Evolutionary conservation across 148 eudicot species (phyloP), one percentile per base, ranked within the genome.

Genomic region (Chenopodium album): DNA sequence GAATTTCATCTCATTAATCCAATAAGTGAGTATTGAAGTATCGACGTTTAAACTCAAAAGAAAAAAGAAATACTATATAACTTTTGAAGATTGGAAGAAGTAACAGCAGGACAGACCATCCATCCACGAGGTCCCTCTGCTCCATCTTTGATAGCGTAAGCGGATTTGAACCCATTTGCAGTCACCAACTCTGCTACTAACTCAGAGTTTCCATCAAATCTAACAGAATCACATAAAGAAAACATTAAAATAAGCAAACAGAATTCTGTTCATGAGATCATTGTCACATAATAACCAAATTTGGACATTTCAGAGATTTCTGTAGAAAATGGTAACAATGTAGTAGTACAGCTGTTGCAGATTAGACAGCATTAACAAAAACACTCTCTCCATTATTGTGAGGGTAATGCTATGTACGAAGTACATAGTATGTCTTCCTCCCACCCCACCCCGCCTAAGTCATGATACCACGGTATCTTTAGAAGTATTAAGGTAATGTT

Each of bases 51-150:
- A 48, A 32, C 1, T 32, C 13, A 17, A n/a, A 17, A 16, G 62
- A 56, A 3, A 14, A 56, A 56, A 56, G 62, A 14, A 56, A 17
- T 41, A 41, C 44, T 41, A 4, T 56, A 17, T 56, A 16, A 56
- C 5, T 16, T 41, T 10, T 63, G 1, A 77, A 74, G 67, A 84
- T 46, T 76, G 67, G 79, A 29, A 31, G 54, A 69, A 79, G 81
- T 23, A 23, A 23, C 23, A 67, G 82, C 47, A 56, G 83, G 17
- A 85, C 80, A 78, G 75, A 96, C 99, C 94, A 82, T 81, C 99
- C 99, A 96, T 86, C 99, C 99, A 12, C 92, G 87, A 73, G 92
- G 80, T 78, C 99, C 99, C 90, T 94, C 99, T 68, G 99, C 98
- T 79, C 99, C 99, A 78, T 96, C 99, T 92, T 92, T 92, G 75